Evolutionary conservation across 2,329 filamentous ascomycete genomes (phyloP), one percentile per base, ranked within the genome.

Genomic region (Dactylellina cionopaga): DNA sequence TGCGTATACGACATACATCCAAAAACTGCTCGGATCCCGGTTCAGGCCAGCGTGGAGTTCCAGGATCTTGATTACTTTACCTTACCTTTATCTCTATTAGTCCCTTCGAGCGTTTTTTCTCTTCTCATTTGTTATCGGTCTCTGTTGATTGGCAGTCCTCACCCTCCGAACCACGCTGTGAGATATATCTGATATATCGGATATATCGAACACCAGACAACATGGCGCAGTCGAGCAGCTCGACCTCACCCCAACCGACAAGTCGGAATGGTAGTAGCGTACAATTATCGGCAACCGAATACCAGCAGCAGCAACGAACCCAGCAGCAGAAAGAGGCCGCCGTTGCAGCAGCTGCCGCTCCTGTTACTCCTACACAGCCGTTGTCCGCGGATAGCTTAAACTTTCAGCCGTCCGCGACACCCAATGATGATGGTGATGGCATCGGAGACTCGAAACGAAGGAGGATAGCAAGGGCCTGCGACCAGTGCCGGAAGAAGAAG

Each of bases 401-500:
- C 24, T 62, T 69, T 31, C 33, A 56, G 25, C 47, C 46, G 27
- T 31, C 24, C 1, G 35, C 35, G 5, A 9, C 35, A 39, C 35
- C 35, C 19, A 35, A 25, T 15, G 49, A 71, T 33, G 46, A 59
- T 52, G 51, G 29, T 1, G 59, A 49, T 19, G 52, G 31, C 9
- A n/a, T n/a, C n/a, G 49, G 49, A 0, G 68, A 72, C 43, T 27
- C 59, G n/a, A 73, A 73, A 24, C 46, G 69, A 15, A 13, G 69
- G 62, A 85, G 91, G 78, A 91, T 94, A 49, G 93, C 90, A 19
- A 85, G 91, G 76, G 91, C 91, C 31, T 94, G 91, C 81, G 91
- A 92, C 77, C 90, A 93, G 80, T 94, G 91, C 79, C 86, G 91
- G 66, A 86, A 90, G 76, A 94, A 94, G 80, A 94, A 94, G 68